Conservation (phyloP, 768 basidiomycete genomes). For the Phanerochaete carnosa region DNA sequence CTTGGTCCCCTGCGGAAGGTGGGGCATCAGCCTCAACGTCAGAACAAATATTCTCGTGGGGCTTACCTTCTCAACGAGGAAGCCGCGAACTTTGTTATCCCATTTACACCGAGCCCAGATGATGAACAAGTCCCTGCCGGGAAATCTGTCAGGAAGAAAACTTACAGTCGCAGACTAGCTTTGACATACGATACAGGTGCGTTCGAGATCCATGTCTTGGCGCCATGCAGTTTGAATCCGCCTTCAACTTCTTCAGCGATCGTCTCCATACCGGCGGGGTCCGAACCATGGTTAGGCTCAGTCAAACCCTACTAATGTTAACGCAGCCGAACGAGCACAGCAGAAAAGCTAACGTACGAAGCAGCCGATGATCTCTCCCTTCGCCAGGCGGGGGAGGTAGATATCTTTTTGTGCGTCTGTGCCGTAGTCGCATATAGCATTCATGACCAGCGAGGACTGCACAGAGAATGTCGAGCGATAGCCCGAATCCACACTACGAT, state of each 20-base stretch:
- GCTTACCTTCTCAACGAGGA: conserved; percentile 82
- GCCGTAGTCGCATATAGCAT: conserved; percentile 87
- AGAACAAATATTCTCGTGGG: neutral
- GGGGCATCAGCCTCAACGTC: neutral
- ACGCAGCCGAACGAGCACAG: neutral
- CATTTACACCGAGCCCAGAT: conserved; percentile 95
- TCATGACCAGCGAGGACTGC: conserved; percentile 96
- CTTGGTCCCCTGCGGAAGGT: conserved; percentile 61
- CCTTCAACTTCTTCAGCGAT: conserved; percentile 81
- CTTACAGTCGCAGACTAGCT: neutral
- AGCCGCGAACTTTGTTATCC: conserved; percentile 89
- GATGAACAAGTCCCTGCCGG: conserved; percentile 76
- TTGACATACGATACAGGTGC: conserved; percentile 77
- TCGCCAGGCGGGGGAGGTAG: conserved; percentile 82
- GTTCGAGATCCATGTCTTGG: conserved; percentile 98
- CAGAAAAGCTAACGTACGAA: conserved; percentile 61
- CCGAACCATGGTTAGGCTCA: conserved; percentile 96
- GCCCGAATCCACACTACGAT: conserved; percentile 91
- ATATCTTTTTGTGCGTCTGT: conserved; percentile 87
- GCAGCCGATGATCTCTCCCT: conserved; percentile 85
- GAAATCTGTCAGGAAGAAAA: neutral
- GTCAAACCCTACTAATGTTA: conserved; percentile 71
- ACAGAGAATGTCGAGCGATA: conserved; percentile 95
- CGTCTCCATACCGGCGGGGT: conserved; percentile 98
- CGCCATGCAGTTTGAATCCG: conserved; percentile 83